Evolutionary conservation across 345 rosid genomes (phyloP).

Genomic region (Arabidopsis suecica): DNA sequence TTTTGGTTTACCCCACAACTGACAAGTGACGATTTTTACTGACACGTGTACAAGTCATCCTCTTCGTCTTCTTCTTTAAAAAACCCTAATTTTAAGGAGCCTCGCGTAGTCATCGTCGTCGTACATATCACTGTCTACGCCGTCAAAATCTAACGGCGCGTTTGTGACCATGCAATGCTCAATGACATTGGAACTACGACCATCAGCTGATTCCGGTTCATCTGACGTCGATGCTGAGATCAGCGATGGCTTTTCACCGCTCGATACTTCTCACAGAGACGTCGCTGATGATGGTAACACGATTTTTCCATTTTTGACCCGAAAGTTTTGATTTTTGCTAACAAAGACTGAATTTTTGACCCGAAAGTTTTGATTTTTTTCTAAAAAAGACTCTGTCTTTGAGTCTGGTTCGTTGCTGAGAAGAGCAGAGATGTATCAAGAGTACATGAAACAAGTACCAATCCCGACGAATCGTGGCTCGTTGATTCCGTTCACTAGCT

Average conservation of each 20-base stretch:
- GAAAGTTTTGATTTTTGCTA: slow-evolving; percentile 23
- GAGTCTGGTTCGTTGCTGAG: slow-evolving; percentile 35
- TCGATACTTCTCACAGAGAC: slow-evolving; percentile 40
- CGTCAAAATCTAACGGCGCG: slow-evolving; percentile 16
- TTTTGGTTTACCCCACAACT: slow-evolving; percentile 12
- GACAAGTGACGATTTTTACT: slow-evolving; percentile 11
- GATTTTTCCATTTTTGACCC: not conserved
- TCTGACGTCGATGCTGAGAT: slow-evolving; percentile 54
- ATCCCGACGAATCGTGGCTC: slow-evolving; percentile 73
- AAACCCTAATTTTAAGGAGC: slow-evolving; percentile 13
- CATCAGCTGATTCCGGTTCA: slow-evolving; percentile 64
- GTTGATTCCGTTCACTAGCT: slow-evolving; percentile 70
- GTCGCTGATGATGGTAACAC: slow-evolving; percentile 55
- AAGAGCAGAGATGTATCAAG: slow-evolving; percentile 79
- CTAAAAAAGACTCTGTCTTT: not conserved
- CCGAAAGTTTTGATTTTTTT: slow-evolving; percentile 25
- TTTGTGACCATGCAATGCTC: slow-evolving; percentile 19
- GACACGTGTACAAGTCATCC: slow-evolving; percentile 33
- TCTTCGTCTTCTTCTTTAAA: slow-evolving; percentile 6
- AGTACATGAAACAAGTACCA: slow-evolving; percentile 73
- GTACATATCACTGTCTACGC: slow-evolving; percentile 7
- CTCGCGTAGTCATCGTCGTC: slow-evolving; percentile 23
- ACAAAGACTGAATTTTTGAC: not conserved
- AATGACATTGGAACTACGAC: slow-evolving; percentile 26
- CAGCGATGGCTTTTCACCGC: slow-evolving; percentile 37